A percentile compares a stretch with the other conserved stretches of the same genome.
Evolutionary conservation across 306 rosid species (phyloP).

Genomic region (Prunus persica): DNA sequence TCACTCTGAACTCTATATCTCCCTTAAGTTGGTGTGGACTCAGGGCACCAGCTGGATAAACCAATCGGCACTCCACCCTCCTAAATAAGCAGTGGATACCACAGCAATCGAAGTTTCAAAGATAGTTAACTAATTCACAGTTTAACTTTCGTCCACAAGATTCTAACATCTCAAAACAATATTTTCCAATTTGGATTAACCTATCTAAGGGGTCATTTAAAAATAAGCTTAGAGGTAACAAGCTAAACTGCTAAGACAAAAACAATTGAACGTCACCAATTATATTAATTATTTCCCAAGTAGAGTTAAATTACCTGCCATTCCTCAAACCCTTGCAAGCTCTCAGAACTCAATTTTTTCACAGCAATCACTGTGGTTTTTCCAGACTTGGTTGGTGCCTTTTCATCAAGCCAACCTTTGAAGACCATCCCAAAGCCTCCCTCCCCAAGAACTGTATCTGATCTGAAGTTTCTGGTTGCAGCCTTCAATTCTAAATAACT

Average conservation of each 20-base stretch:
- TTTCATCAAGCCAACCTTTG: constrained; percentile 93
- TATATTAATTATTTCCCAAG: not conserved
- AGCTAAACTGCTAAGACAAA: not conserved
- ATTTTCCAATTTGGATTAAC: not conserved
- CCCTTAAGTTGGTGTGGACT: not conserved
- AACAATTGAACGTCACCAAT: not conserved
- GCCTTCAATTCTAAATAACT: constrained; percentile 63
- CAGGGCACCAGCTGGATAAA: constrained; percentile 1
- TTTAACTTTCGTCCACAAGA: not conserved
- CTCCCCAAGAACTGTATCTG: constrained; percentile 81
- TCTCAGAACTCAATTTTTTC: constrained; percentile 81
- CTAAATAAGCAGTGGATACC: not conserved
- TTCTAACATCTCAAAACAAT: not conserved
- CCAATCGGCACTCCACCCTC: not conserved
- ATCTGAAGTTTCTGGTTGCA: constrained; percentile 78
- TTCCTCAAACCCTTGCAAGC: constrained; percentile 85
- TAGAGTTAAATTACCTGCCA: constrained; percentile 68
- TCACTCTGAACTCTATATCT: not conserved
- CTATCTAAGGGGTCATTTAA: not conserved
- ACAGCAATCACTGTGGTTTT: constrained; percentile 69
- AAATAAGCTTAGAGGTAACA: not conserved
- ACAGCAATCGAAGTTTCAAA: not conserved
- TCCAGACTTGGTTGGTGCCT: constrained; percentile 44
- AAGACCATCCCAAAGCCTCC: constrained; percentile 94
- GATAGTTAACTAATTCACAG: not conserved